Evolutionary conservation across 805 yeast genomes (phyloP), one percentile per base, ranked within the genome.

Genomic region (Saturnispora diversa): DNA sequence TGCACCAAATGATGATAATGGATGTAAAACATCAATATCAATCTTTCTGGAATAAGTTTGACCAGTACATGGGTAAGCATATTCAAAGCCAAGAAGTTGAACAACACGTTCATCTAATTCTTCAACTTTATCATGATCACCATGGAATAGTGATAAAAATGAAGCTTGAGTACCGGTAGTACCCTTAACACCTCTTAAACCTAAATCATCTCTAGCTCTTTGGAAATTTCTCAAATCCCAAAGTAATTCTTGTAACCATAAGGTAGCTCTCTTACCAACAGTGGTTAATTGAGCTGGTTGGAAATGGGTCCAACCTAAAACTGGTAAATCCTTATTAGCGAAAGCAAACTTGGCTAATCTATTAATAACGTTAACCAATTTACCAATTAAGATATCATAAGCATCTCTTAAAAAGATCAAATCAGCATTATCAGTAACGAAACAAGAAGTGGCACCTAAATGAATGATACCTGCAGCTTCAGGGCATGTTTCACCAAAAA

Each of bases 261-360:
- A 70, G 33, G 97, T 87, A 42, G 95, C 94, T 68, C 98, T 82
- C 72, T 92, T 92, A 63, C 98, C 98, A 48, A 92, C 95, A 25
- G 98, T 92, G 51, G 97, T 90, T 62, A 92, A 77, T 70, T 92
- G 98, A 40, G 98, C 98, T 12, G 98, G 98, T 70, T 92, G 98
- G 77, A 92, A 92, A 66, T 92, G 98, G 43, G 98, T 92, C 97
- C 97, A 92, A 26, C 98, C 98, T 50, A 92, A 74, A 32, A 88
- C 96, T 27, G 98, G 97, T 65, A 88, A 65, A 63, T 92, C 97
- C 69, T 92, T 92, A 72, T 90, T 77, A 63, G 84, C 77, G 49
- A 86, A 60, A 34, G 98, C 97, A 63, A 92, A 92, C 60, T 83
- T 69, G 45, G 86, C 65, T 60, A 92, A 71, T 64, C 95, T 77